Evolutionary conservation across 108 stramenopile species (phyloP).

Genomic region (Asterionellopsis glacialis): DNA sequence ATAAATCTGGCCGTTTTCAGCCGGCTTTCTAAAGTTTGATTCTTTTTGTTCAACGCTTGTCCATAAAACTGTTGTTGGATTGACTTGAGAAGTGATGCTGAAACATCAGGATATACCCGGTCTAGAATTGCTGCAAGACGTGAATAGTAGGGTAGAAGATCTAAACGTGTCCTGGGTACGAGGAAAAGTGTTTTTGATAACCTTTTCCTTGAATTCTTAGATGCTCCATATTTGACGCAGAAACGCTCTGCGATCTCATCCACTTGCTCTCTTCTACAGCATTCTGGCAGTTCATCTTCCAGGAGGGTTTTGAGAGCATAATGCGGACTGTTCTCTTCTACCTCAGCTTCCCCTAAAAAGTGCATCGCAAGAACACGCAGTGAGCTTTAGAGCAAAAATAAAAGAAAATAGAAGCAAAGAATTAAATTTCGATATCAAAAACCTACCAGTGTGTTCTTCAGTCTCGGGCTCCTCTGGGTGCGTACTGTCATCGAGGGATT

Average conservation of each 20-base stretch:
- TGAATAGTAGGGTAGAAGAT: conserved; percentile 88
- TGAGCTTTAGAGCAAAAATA: too few relatives aligned
- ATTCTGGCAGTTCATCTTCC: conserved; percentile 90
- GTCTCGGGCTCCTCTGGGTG: not conserved
- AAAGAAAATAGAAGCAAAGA: too few relatives aligned
- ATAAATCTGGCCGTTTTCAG: conserved; percentile 82
- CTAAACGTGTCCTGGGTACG: conserved; percentile 75
- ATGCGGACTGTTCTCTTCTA: conserved; percentile 77
- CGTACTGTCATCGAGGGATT: conserved; percentile 20
- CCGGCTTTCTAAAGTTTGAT: conserved; percentile 77
- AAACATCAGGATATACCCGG: conserved; percentile 66
- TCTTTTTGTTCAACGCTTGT: conserved; percentile 79
- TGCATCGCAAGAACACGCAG: too few relatives aligned
- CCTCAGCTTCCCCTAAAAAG: conserved; percentile 24
- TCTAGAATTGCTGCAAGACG: conserved; percentile 82
- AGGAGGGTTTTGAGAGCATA: conserved; percentile 83
- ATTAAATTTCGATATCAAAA: too few relatives aligned
- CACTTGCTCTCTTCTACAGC: conserved; percentile 74
- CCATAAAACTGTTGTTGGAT: conserved; percentile 86
- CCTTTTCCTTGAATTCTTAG: conserved; percentile 75
- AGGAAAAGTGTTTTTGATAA: conserved; percentile 77
- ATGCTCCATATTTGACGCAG: conserved; percentile 75
- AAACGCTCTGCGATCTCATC: conserved; percentile 89
- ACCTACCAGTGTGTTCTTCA: conserved; percentile 3
- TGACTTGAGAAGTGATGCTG: conserved; percentile 49